Evolutionary conservation across 116 monocot genomes (phyloP).

Genomic region (Phalaenopsis hybrid): DNA sequence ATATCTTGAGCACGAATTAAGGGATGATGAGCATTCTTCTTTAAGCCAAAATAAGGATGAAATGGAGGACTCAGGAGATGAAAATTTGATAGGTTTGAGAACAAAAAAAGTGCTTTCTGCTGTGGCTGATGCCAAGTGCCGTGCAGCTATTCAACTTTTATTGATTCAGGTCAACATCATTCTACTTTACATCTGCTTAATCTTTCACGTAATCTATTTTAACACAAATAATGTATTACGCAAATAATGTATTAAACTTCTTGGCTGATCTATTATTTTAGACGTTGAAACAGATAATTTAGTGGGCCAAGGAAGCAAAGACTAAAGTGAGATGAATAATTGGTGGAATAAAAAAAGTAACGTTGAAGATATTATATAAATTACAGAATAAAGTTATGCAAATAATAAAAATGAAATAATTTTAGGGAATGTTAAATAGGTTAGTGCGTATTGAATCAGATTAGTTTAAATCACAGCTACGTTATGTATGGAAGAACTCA

Average conservation of each 20-base stretch:
- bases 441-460: background rate
- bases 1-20: constrained; percentile 17
- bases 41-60: constrained; percentile 20
- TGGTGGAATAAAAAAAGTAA: background rate
- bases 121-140: constrained; percentile 65
- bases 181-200: background rate
- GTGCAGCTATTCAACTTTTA: constrained; percentile 81
- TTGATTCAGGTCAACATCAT: constrained; percentile 74
- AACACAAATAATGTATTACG: background rate
- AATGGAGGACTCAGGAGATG: constrained; percentile 20
- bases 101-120: constrained; percentile 48
- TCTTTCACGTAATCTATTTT: background rate
- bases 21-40: constrained; percentile 21
- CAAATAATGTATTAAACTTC: background rate
- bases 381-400: background rate
- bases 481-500: background rate
- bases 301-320: background rate
- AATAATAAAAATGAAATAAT: background rate
- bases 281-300: background rate
- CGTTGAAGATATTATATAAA: background rate
- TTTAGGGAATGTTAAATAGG: background rate
- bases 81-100: constrained; percentile 36
- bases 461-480: background rate
- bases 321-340: background rate
- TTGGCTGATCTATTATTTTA: background rate